A percentile compares a stretch with the other conserved stretches of the same genome.
Conservation (phyloP, 306 rosid genomes). For the Ziziphus jujuba region DNA sequence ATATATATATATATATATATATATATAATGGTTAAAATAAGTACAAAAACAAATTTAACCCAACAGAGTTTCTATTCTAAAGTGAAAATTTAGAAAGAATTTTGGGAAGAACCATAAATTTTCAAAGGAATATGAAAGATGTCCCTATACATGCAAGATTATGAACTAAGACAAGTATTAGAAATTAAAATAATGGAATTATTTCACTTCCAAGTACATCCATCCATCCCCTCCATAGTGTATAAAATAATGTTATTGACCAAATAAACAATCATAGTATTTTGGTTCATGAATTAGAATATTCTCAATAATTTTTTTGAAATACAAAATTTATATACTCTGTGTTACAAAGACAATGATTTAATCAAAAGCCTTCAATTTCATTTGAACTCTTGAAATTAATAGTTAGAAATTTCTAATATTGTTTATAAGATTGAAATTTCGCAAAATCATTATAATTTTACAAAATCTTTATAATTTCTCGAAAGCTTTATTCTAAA, state of each 20-base stretch:
- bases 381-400: too few relatives aligned
- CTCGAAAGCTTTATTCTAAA: too few relatives aligned
- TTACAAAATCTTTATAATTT: too few relatives aligned
- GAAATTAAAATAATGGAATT: constrained; percentile 4
- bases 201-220: constrained; percentile 20
- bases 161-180: constrained; percentile 9
- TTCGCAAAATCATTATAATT: too few relatives aligned
- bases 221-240: constrained; percentile 7
- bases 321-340: constrained; percentile 3
- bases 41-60: too few relatives aligned
- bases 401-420: too few relatives aligned
- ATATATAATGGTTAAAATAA: too few relatives aligned
- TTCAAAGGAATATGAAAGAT: background rate
- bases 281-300: constrained; percentile 54
- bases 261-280: constrained; percentile 11
- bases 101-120: background rate
- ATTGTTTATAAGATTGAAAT: too few relatives aligned
- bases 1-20: too few relatives aligned
- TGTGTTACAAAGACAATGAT: too few relatives aligned
- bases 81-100: background rate
- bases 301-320: constrained; percentile 40
- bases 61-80: background rate
- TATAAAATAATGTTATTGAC: background rate
- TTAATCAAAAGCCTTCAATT: too few relatives aligned
- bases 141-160: constrained; percentile 26